Evolutionary conservation across 176 grass and related monocot genomes (phyloP).

Genomic region (Oryza brachyantha): DNA sequence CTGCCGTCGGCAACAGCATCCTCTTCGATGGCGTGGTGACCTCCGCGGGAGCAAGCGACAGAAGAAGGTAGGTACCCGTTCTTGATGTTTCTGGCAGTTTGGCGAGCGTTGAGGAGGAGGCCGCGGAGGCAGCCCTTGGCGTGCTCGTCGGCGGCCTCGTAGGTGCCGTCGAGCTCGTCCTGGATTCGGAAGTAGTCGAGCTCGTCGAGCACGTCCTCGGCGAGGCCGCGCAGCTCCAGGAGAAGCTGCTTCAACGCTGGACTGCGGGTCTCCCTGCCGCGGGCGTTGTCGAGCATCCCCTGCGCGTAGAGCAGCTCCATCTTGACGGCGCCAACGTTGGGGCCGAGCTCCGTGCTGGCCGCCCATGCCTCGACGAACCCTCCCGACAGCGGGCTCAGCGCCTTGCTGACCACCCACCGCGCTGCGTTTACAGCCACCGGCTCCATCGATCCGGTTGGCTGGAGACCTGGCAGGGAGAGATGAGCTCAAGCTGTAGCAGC

Average conservation of each 20-base stretch:
- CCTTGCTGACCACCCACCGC: background rate
- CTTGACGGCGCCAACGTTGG: conserved; percentile 8
- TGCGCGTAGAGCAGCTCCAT: conserved; percentile 2
- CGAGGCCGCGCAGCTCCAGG: background rate
- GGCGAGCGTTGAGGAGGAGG: background rate
- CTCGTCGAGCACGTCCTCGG: conserved; percentile 25
- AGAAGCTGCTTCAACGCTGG: background rate
- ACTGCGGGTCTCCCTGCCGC: background rate
- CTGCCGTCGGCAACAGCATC: background rate
- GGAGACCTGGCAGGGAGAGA: too few relatives aligned
- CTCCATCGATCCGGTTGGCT: too few relatives aligned
- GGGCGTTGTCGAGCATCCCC: background rate
- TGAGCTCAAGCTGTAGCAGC: too few relatives aligned
- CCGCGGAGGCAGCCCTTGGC: too few relatives aligned
- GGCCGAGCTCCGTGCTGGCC: background rate
- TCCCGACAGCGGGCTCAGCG: background rate
- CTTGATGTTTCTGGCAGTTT: background rate
- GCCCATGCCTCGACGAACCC: conserved; percentile 18
- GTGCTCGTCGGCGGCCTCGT: background rate
- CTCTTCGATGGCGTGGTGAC: too few relatives aligned
- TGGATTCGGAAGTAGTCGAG: conserved; percentile 27
- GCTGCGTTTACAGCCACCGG: background rate
- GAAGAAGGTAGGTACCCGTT: too few relatives aligned
- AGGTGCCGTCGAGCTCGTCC: conserved; percentile 5
- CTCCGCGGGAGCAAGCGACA: too few relatives aligned